phyloP scores from a whole-genome alignment of 805 yeast species.

The Metschnikowia reukaufii region DNA sequence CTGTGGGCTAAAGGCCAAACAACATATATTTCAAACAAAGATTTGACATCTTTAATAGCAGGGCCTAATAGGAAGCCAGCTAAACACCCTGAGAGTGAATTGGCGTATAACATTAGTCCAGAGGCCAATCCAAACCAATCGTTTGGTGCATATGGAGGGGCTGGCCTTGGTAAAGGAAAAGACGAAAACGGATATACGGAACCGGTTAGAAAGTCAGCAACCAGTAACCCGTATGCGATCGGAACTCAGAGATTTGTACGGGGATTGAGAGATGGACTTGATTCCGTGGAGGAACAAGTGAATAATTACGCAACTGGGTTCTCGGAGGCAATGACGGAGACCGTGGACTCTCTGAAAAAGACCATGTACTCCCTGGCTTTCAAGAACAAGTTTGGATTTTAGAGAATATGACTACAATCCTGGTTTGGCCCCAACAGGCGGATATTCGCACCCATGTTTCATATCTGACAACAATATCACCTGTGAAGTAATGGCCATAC shows the following conservation, averaged over 20 bases:
- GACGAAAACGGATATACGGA: slow-evolving; percentile 39
- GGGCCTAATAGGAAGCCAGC: slow-evolving; percentile 71
- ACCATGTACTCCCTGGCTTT: slow-evolving; percentile 52
- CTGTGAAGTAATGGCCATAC: too few species aligned
- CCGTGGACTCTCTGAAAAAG: slow-evolving; percentile 50
- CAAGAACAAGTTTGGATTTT: slow-evolving; percentile 55
- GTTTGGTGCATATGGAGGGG: slow-evolving; percentile 27
- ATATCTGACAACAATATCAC: too few species aligned
- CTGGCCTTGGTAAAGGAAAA: slow-evolving; percentile 12
- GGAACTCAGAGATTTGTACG: slow-evolving; percentile 40
- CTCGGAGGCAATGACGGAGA: slow-evolving; percentile 53
- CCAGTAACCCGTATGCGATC: slow-evolving; percentile 36
- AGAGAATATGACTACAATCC: not conserved
- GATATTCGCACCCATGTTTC: not conserved
- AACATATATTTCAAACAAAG: slow-evolving; percentile 56
- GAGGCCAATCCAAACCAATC: slow-evolving; percentile 40
- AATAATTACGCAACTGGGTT: slow-evolving; percentile 58
- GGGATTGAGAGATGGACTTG: slow-evolving; percentile 52
- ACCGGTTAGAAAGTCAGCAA: slow-evolving; percentile 43
- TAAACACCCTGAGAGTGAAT: slow-evolving; percentile 56
- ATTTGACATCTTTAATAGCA: slow-evolving; percentile 64
- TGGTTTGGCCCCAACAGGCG: not conserved
- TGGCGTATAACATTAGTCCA: slow-evolving; percentile 49
- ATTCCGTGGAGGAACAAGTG: slow-evolving; percentile 51
- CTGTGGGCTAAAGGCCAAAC: slow-evolving; percentile 84